These are phyloP conservation scores for Arthrobotrys megalospora DNA, from an alignment of 2,329 filamentous ascomycete genomes.

Conservation along the genomic window DNA sequence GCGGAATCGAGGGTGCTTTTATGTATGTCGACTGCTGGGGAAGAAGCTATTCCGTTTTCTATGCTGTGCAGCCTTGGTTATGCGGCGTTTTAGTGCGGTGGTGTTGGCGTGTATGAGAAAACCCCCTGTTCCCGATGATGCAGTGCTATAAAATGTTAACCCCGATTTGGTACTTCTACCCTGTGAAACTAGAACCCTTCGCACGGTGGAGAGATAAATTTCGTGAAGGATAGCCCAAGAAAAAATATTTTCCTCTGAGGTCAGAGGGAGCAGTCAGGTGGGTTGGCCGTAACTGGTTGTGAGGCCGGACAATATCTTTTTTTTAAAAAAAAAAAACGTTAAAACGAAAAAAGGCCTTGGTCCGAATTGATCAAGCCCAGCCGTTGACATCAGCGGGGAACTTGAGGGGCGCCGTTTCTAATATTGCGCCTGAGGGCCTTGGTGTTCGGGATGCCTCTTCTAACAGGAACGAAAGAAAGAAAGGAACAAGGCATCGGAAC, in stretches of 20 bases:
- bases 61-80: slow-evolving; percentile 31
- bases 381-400: slow-evolving; percentile 39
- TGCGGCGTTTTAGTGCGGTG: slow-evolving; percentile 38
- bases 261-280: slow-evolving; percentile 28
- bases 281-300: slow-evolving; percentile 14
- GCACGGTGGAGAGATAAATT: slow-evolving; percentile 42
- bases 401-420: slow-evolving; percentile 33
- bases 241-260: slow-evolving; percentile 21
- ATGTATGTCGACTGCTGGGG: slow-evolving; percentile 24
- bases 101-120: slow-evolving; percentile 44
- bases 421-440: slow-evolving; percentile 19
- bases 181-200: slow-evolving; percentile 29
- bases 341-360: slow-evolving; percentile 21
- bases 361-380: slow-evolving; percentile 38
- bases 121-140: slow-evolving; percentile 41
- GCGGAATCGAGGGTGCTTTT: slow-evolving; percentile 36
- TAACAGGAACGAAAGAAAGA: slow-evolving; percentile 7
- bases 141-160: slow-evolving; percentile 15
- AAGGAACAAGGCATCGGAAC: slow-evolving; percentile 7
- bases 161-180: slow-evolving; percentile 49
- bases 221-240: not conserved
- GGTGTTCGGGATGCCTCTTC: slow-evolving; percentile 27
- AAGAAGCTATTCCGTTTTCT: slow-evolving; percentile 23
- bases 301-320: not conserved
- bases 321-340: slow-evolving; percentile 40